phyloP scores from a whole-genome alignment of 169 alveolate species.

The Cytauxzoon felis region DNA sequence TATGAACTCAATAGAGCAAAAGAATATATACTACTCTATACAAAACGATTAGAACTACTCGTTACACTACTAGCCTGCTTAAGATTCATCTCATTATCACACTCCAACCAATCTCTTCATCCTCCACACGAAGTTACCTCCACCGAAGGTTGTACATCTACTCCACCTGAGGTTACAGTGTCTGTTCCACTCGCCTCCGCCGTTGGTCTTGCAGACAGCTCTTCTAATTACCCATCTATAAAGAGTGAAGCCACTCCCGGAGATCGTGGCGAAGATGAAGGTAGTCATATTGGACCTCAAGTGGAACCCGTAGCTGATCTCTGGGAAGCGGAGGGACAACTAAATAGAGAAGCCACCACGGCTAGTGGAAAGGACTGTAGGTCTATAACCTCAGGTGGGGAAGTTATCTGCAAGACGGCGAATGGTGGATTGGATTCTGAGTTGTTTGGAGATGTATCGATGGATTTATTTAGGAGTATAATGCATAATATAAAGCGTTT shows the following conservation, averaged over 20 bases:
- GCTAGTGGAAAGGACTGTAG: neutral
- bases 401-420: neutral
- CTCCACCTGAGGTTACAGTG: no score
- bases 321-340: no score
- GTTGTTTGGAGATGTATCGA: neutral
- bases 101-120: no score
- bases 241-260: no score
- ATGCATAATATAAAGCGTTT: neutral
- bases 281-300: no score
- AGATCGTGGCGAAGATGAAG: no score
- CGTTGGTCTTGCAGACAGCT: no score
- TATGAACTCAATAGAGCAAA: conserved; percentile 80
- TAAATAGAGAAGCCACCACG: neutral
- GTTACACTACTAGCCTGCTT: conserved; percentile 37
- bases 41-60: conserved; percentile 25
- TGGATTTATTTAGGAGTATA: neutral
- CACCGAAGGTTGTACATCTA: no score
- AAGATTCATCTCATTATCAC: conserved; percentile 4
- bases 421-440: neutral
- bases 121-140: no score
- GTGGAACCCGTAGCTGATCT: no score
- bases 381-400: neutral
- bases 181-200: no score
- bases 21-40: conserved; percentile 9
- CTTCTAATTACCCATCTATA: no score